Evolutionary conservation across 2,329 filamentous ascomycete genomes (phyloP), one percentile per base, ranked within the genome.

Genomic region (Neonectria coccinea): DNA sequence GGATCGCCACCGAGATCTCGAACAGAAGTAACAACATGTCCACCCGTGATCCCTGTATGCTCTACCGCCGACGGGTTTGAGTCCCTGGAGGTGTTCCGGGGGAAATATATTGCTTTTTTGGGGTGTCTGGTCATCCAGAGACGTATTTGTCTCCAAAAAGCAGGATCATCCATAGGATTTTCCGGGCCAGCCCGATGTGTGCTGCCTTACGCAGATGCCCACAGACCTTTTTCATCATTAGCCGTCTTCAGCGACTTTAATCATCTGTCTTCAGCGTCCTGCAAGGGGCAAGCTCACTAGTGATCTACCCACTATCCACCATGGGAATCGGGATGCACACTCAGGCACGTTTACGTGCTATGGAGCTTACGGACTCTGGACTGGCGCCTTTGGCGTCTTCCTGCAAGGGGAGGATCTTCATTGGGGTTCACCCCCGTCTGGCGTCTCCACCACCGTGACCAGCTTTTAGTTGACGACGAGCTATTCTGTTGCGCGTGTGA

Each of bases 1-100:
- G 18, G 56, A 64, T 64, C 61, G 51, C 45, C 50, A 55, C 22
- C 48, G 39, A 55, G 50, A 64, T 64, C 61, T 58, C 52, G 45
- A 52, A 33, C 36, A 64, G 39, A 53, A 47, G 44, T 39, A 58
- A 51, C 14, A 18, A 60, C 29, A 52, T 47, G 18, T 33, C 48
- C n/a, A 54, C 41, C 41, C 14, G 55, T 52, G 51, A 59, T 47
- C 56, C 56, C 61, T 59, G 56, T 20, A 48, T 27, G 36, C 52
- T 18, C 27, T 20, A n/a, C 31, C 18, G 48, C 14, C 18, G 44
- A 44, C 25, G 39, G 50, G 22, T 58, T 33, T 42, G 27, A 36
- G 5, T 50, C 36, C 29, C 29, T 48, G 42, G n/a, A 27, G 41
- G 27, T 29, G 41, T 27, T n/a, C 44, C 16, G 45, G 55, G 60